phyloP scores from a whole-genome alignment of 164 flowering plant genomes.

The Macadamia tetraphylla region DNA sequence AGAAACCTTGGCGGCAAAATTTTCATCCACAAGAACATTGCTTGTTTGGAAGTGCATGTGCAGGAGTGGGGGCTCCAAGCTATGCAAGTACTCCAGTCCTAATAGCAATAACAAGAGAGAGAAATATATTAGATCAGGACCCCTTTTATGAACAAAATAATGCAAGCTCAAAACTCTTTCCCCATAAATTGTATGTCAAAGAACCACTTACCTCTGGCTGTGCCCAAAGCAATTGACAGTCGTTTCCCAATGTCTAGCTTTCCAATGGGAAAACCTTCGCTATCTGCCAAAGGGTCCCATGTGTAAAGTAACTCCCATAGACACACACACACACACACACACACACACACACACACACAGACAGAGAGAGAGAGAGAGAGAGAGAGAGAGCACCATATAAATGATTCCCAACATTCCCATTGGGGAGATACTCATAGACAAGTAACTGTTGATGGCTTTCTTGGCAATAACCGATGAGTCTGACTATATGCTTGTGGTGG shows the following conservation, averaged over 20 bases:
- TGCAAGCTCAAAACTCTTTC: neutral
- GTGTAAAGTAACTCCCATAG: too few species aligned
- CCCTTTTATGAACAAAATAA: neutral
- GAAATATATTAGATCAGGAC: neutral
- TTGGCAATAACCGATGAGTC: conserved; percentile 40
- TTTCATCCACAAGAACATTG: conserved; percentile 44
- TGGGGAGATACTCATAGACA: conserved; percentile 33
- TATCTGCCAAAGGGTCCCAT: conserved; percentile 21
- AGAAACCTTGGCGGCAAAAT: conserved; percentile 37
- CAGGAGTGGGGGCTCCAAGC: conserved; percentile 32
- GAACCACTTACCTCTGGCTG: conserved; percentile 37
- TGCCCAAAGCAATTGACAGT: conserved; percentile 36
- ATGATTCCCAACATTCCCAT: conserved; percentile 41
- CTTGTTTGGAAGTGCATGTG: conserved; percentile 47
- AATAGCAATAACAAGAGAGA: conserved; percentile 8
- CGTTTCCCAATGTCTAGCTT: conserved; percentile 35
- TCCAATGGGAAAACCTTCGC: conserved; percentile 39
- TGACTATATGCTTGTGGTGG: conserved; percentile 35
- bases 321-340: too few species aligned
- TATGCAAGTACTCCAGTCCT: conserved; percentile 45
- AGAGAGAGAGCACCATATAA: conserved; percentile 38
- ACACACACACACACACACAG: conserved; percentile 5
- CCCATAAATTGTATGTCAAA: neutral
- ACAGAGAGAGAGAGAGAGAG: conserved; percentile 14
- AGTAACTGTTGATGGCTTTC: conserved; percentile 35